Conservation (phyloP, 139 green algal species). For the Chlorella sp. region DNA sequence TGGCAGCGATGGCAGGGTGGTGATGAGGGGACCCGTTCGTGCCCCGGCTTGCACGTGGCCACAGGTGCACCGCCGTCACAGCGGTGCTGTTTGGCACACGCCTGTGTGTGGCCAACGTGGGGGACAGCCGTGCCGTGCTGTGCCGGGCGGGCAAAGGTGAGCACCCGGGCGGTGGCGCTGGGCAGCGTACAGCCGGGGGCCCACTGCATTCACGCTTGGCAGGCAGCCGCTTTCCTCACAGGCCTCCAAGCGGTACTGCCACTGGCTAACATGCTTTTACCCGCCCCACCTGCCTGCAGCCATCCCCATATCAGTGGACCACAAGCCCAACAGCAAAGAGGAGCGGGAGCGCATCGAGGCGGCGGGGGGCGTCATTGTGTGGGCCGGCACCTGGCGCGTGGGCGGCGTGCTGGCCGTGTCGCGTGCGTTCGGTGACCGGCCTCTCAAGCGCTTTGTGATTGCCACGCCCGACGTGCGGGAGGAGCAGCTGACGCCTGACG, state of each 20-base stretch:
- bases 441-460: conserved; percentile 86
- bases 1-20: too few relatives aligned
- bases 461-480: conserved; percentile 73
- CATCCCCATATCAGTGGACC: conserved; percentile 71
- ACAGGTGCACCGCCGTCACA: conserved; percentile 75
- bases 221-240: too few relatives aligned
- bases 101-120: conserved; percentile 85
- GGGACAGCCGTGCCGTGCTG: conserved; percentile 86
- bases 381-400: conserved; percentile 93
- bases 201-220: neutral
- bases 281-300: conserved; percentile 18
- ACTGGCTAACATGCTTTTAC: too few relatives aligned
- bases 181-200: neutral
- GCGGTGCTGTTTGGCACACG: conserved; percentile 64
- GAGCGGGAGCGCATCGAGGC: conserved; percentile 88
- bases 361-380: conserved; percentile 85
- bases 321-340: conserved; percentile 91
- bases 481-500: conserved; percentile 49
- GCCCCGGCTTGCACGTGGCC: neutral
- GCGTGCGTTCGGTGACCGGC: conserved; percentile 88
- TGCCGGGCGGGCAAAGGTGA: conserved; percentile 64
- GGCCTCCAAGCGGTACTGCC: too few relatives aligned
- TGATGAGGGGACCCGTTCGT: too few relatives aligned
- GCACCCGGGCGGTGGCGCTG: neutral
- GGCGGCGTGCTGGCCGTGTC: conserved; percentile 92